Evolutionary conservation across 495 filamentous ascomycete species (phyloP).

Genomic region (Cetradonia linearis): DNA sequence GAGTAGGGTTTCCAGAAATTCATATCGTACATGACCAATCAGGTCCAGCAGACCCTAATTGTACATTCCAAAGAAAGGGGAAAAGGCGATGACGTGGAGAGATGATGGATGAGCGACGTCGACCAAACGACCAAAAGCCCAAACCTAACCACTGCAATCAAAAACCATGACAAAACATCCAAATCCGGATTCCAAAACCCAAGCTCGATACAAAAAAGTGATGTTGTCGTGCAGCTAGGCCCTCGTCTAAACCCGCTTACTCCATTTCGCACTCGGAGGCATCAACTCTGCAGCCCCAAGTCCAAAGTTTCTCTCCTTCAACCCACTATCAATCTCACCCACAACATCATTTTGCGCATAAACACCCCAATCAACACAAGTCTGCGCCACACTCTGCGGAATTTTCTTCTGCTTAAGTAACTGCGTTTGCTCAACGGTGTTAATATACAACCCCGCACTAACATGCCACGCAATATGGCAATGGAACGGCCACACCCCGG

Average conservation of each 20-base stretch:
- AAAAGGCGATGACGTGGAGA: background rate
- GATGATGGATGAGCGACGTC: background rate
- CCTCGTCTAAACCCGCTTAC: background rate
- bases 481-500: constrained; percentile 26
- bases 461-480: constrained; percentile 32
- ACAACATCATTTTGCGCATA: constrained; percentile 17
- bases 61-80: too few relatives aligned
- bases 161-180: background rate
- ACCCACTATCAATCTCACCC: constrained; percentile 25
- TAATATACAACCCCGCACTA: constrained; percentile 26
- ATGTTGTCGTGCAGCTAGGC: background rate
- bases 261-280: constrained; percentile 5
- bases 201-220: background rate
- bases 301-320: constrained; percentile 6
- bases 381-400: constrained; percentile 18
- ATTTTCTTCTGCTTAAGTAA: constrained; percentile 21
- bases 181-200: background rate
- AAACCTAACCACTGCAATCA: background rate
- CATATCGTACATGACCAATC: too few relatives aligned
- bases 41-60: too few relatives aligned
- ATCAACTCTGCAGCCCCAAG: background rate
- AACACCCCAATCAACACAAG: constrained; percentile 20
- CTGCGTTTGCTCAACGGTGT: constrained; percentile 22
- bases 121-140: background rate
- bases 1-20: too few relatives aligned